Evolutionary conservation across 2,329 filamentous ascomycete genomes (phyloP).

Genomic region (Apiospora malaysiana): DNA sequence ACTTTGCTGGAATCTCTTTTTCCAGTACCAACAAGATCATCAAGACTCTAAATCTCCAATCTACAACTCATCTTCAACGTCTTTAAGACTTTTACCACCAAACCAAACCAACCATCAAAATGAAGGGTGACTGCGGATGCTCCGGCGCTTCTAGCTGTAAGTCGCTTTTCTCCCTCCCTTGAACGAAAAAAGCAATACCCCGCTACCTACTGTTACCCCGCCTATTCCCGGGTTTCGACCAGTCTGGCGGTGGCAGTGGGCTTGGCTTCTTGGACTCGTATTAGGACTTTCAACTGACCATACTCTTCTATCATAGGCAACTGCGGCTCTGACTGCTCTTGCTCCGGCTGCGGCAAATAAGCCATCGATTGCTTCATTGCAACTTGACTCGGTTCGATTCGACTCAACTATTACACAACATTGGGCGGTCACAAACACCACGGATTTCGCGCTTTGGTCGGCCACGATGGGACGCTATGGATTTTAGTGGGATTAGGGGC

Average conservation of each 20-base stretch:
- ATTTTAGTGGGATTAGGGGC: constrained; percentile 6
- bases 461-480: constrained; percentile 3
- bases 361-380: constrained; percentile 18
- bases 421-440: background rate
- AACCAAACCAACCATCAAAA: constrained; percentile 34
- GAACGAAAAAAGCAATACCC: constrained; percentile 20
- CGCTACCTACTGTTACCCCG: constrained; percentile 29
- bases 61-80: constrained; percentile 15
- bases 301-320: constrained; percentile 29
- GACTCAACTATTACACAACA: background rate
- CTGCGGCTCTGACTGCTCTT: constrained; percentile 40
- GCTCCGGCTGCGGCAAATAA: constrained; percentile 45
- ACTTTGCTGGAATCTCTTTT: background rate
- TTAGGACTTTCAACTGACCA: background rate
- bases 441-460: background rate
- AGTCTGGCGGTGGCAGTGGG: background rate
- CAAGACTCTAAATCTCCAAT: constrained; percentile 13
- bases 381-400: constrained; percentile 5
- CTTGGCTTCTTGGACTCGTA: background rate
- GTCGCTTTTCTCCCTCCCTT: constrained; percentile 21
- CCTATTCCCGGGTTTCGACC: constrained; percentile 2
- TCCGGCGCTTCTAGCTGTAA: constrained; percentile 43
- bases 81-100: background rate
- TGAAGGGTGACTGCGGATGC: constrained; percentile 47
- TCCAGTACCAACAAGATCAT: constrained; percentile 6